phyloP scores from a whole-genome alignment of 139 green algal species.

The Closterium sp. region DNA sequence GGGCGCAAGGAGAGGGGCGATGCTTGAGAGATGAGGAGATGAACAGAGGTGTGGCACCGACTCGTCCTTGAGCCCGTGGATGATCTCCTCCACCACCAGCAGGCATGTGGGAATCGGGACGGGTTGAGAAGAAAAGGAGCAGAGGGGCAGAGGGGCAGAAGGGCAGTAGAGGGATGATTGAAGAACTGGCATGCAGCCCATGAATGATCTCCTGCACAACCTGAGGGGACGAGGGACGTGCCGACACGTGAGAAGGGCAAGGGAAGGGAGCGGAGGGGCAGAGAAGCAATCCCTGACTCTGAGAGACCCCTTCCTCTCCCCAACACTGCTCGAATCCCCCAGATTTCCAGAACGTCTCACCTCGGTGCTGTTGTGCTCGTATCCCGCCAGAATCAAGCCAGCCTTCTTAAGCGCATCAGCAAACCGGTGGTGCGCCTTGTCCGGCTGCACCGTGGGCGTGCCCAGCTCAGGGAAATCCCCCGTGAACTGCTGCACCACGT shows the following conservation, averaged over 20 bases:
- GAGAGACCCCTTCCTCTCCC: too few species aligned
- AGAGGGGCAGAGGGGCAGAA: neutral
- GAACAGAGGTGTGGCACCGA: neutral
- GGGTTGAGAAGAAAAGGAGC: neutral
- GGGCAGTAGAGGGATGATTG: too few species aligned
- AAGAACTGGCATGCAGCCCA: too few species aligned
- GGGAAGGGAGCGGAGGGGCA: too few species aligned
- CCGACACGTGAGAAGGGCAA: too few species aligned
- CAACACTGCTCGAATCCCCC: too few species aligned
- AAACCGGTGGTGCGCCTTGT: slow-evolving; percentile 40
- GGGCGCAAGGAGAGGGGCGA: neutral
- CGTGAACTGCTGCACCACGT: slow-evolving; percentile 40
- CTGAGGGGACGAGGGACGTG: too few species aligned
- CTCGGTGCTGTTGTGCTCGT: slow-evolving; percentile 42
- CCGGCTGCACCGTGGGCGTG: slow-evolving; percentile 31
- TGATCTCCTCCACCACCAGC: slow-evolving; percentile 66
- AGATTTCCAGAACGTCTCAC: neutral
- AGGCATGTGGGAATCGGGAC: neutral
- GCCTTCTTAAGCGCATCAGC: slow-evolving; percentile 23
- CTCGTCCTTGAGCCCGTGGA: slow-evolving; percentile 66
- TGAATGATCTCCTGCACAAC: too few species aligned
- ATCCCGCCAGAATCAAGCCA: slow-evolving; percentile 26
- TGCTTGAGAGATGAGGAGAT: neutral
- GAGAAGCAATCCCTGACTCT: too few species aligned
- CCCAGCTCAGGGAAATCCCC: slow-evolving; percentile 45